These are phyloP conservation scores for Rhodotorula mucilaginosa DNA, from an alignment of 1,284 basidiomycete species.

Conservation along the genomic window DNA sequence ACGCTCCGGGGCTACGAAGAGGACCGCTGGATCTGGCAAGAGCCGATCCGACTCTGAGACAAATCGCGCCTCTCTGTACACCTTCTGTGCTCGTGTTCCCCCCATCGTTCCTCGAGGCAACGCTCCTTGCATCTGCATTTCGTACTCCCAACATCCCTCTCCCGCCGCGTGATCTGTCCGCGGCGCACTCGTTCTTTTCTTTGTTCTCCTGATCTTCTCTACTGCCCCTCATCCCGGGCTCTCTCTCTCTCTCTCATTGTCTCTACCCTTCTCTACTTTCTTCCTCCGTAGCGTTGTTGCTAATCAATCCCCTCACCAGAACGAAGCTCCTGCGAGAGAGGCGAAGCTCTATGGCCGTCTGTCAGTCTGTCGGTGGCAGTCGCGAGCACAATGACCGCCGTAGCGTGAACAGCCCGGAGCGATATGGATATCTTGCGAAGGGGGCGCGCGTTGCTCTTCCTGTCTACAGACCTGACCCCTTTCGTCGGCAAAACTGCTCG, in stretches of 20 bases:
- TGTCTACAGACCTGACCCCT: too few relatives aligned
- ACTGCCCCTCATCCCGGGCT: not conserved
- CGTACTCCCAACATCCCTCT: not conserved
- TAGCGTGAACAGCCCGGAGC: too few relatives aligned
- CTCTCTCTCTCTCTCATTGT: not conserved
- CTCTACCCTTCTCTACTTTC: not conserved
- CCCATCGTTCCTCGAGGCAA: not conserved
- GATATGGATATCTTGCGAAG: too few relatives aligned
- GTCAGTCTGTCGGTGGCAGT: not conserved
- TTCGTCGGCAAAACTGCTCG: too few relatives aligned
- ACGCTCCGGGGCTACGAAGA: constrained; percentile 88
- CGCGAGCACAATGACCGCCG: too few relatives aligned
- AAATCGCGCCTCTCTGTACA: not conserved
- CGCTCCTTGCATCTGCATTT: not conserved
- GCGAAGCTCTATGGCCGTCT: not conserved
- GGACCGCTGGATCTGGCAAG: constrained; percentile 47
- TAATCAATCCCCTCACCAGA: not conserved
- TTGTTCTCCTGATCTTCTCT: not conserved
- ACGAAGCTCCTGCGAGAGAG: not conserved
- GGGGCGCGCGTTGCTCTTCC: too few relatives aligned
- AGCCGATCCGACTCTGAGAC: constrained; percentile 33
- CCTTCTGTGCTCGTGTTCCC: too few relatives aligned
- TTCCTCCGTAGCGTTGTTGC: not conserved
- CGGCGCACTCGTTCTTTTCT: not conserved
- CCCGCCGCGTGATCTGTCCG: not conserved